Evolutionary conservation across 441 rosid genomes (phyloP), one percentile per base, ranked within the genome.

Genomic region (Oxalis stricta): DNA sequence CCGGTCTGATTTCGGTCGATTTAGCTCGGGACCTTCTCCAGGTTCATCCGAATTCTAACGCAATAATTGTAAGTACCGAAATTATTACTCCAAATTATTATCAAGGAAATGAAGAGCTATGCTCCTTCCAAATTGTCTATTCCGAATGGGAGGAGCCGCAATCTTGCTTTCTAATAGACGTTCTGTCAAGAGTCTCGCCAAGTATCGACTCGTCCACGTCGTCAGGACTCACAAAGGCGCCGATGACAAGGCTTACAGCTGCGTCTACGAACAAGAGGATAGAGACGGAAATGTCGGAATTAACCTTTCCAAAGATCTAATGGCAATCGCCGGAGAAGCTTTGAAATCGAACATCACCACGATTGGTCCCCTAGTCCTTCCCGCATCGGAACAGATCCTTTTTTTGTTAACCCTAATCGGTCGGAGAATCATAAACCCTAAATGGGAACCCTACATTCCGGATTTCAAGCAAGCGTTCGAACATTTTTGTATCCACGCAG

Each of bases 311-410:
- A 88, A 82, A 65, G 94, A 82, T 46, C 76, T 88, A 52, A 84
- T 88, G 97, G 84, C 91, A 5, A 84, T 88, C 10, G 97, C 97
- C 0, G 97, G 94, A 3, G 97, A 84, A 56, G 95, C 97, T 8
- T 60, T 88, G 26, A 84, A 88, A 57, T 79, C 94, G 6, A 88
- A 88, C 65, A 82, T 88, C 56, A 82, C 97, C 10, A 82, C 95
- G 0, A 76, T 88, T 1, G 95, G 95, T 8, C 95, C 97, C 0
- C 36, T 89, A 37, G 97, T 89, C 40, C 70, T 89, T 20, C 97
- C 97, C 1, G 95, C 92, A 1, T 89, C 97, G 0, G 97, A 89
- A 26, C 95, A 84, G 29, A 64, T 89, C 18, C 69, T 84, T 11
- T 89, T 82, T 53, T 72, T 84, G n/a, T 8, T 63, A 0, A 73